Conservation (phyloP, 2,329 filamentous ascomycete species). For the Colletotrichum agaves region DNA sequence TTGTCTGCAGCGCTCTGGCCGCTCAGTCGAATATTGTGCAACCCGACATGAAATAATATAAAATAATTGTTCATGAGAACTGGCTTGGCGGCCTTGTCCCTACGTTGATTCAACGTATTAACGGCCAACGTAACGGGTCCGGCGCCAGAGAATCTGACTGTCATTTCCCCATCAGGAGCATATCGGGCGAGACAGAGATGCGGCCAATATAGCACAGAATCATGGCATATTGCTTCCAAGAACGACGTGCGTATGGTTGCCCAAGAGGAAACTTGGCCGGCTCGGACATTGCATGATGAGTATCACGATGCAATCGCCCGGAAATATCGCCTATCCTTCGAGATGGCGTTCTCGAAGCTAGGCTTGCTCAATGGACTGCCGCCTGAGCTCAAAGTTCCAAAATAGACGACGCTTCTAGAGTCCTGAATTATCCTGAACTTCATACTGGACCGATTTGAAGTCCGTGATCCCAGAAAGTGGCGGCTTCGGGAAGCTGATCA, state of each 20-base stretch:
- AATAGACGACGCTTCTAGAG: constrained; percentile 25
- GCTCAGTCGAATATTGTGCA: constrained; percentile 14
- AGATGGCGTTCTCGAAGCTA: constrained; percentile 14
- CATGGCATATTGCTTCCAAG: constrained; percentile 6
- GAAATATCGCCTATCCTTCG: neutral
- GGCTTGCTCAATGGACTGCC: neutral
- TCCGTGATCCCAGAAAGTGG: constrained; percentile 26
- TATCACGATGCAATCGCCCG: constrained; percentile 1
- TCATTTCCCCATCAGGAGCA: constrained; percentile 24
- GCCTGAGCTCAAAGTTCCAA: constrained; percentile 23
- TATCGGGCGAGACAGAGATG: constrained; percentile 27
- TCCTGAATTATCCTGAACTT: constrained; percentile 35
- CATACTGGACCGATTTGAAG: constrained; percentile 16
- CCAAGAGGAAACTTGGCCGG: neutral
- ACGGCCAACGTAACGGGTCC: neutral
- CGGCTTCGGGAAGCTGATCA: constrained; percentile 26
- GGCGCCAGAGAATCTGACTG: neutral
- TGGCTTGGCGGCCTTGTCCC: constrained; percentile 14
- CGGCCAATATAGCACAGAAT: constrained; percentile 16
- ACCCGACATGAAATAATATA: constrained; percentile 8
- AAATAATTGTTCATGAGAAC: neutral
- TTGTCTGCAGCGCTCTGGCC: constrained; percentile 30
- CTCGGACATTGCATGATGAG: neutral
- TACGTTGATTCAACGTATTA: constrained; percentile 13
- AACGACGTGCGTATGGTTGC: neutral